A percentile compares a stretch with the other conserved stretches of the same genome.
These are phyloP conservation scores for Trichoderma sp. DNA, from an alignment of 2,329 filamentous ascomycete species.

Conservation along the genomic window DNA sequence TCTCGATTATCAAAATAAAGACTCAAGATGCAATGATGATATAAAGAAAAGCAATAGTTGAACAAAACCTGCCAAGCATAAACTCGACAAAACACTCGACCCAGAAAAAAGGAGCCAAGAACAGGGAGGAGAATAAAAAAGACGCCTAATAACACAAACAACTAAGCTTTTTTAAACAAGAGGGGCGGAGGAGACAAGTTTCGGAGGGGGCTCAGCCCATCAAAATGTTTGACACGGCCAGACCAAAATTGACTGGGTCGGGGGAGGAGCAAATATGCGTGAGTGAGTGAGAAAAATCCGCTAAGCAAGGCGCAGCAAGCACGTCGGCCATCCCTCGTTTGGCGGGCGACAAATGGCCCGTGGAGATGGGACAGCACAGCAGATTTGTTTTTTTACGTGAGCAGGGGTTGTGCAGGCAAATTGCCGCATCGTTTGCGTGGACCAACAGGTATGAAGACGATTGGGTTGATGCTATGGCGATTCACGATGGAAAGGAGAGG, in stretches of 20 bases:
- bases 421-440: neutral
- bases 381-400: neutral
- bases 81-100: neutral
- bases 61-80: neutral
- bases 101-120: neutral
- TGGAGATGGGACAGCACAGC: neutral
- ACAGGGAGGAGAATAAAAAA: neutral
- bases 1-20: neutral
- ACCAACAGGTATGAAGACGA: neutral
- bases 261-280: neutral
- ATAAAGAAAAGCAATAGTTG: neutral
- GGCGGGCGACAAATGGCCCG: neutral
- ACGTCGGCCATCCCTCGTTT: neutral
- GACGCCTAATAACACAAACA: neutral
- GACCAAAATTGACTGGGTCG: neutral
- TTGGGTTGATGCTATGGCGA: neutral
- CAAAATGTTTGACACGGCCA: neutral
- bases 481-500: neutral
- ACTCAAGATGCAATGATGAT: neutral
- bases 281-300: neutral
- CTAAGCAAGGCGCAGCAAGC: conserved; percentile 17
- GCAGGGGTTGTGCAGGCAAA: neutral
- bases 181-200: neutral
- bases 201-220: neutral
- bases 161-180: conserved; percentile 13